Percentiles rank a stretch among this genome's conserved stretches.
These are phyloP conservation scores for Mortierella sp. DNA, from an alignment of 371 early-diverging fungal genomes.

Conservation along the genomic window DNA sequence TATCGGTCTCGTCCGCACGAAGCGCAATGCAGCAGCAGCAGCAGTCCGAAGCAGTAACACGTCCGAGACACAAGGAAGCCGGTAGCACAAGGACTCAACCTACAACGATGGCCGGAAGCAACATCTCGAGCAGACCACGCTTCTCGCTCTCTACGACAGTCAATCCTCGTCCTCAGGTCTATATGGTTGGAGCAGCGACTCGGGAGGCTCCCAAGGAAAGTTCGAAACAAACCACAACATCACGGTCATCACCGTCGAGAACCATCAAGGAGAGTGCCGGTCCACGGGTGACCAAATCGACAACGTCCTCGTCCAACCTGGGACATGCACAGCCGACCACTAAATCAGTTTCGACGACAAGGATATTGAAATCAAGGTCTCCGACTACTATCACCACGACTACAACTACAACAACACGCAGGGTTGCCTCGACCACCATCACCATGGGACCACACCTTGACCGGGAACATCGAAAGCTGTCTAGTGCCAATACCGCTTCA, in stretches of 20 bases:
- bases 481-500: background rate
- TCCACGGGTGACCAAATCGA: background rate
- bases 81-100: background rate
- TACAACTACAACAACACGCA: slow-evolving; percentile 4
- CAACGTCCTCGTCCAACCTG: background rate
- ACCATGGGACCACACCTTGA: slow-evolving; percentile 6
- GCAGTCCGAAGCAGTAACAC: background rate
- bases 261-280: background rate
- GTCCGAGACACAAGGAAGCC: background rate
- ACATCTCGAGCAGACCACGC: background rate
- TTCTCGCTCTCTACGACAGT: background rate
- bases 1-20: background rate
- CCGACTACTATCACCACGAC: slow-evolving; percentile 10
- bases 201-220: background rate
- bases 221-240: background rate
- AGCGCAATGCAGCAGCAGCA: background rate
- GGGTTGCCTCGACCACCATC: background rate
- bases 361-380: background rate
- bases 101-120: background rate
- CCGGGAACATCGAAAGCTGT: background rate
- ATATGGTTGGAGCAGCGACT: background rate
- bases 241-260: background rate
- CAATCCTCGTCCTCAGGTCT: background rate
- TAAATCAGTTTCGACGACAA: background rate
- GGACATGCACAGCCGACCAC: background rate